phyloP scores from a whole-genome alignment of 495 filamentous ascomycete genomes.

The Friedmanniomyces simplex region DNA sequence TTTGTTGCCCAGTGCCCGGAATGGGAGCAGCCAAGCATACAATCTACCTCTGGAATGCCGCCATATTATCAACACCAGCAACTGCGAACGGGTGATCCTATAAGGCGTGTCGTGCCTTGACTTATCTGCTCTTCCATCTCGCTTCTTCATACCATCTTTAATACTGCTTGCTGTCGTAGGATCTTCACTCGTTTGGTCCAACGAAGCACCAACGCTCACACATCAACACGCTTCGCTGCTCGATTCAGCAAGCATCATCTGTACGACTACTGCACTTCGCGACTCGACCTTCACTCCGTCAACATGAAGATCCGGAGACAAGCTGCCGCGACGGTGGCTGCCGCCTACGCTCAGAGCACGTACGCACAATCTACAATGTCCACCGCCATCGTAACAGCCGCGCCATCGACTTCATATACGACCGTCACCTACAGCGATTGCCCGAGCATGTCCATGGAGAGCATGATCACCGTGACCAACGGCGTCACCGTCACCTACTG shows the following conservation, averaged over 20 bases:
- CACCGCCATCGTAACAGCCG: background rate
- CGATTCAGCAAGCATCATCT: background rate
- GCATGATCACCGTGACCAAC: slow-evolving; percentile 18
- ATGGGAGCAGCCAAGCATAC: slow-evolving; percentile 1
- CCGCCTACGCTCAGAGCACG: slow-evolving; percentile 10
- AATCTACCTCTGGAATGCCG: slow-evolving; percentile 19
- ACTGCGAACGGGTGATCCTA: slow-evolving; percentile 11
- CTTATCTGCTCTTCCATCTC: background rate
- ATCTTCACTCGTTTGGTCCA: slow-evolving; percentile 19
- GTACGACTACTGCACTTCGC: background rate
- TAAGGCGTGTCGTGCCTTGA: slow-evolving; percentile 5
- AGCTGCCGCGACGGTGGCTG: slow-evolving; percentile 8
- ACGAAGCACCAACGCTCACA: background rate
- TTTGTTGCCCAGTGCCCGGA: slow-evolving; percentile 19
- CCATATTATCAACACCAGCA: slow-evolving; percentile 17
- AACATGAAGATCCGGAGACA: slow-evolving; percentile 16
- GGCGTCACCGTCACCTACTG: slow-evolving; percentile 21
- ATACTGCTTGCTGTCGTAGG: slow-evolving; percentile 6
- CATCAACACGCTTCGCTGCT: background rate
- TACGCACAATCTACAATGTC: background rate
- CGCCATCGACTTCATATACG: slow-evolving; percentile 10
- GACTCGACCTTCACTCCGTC: background rate
- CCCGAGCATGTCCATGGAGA: slow-evolving; percentile 3
- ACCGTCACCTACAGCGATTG: slow-evolving; percentile 15
- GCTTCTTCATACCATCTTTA: slow-evolving; percentile 8